A percentile compares a stretch with the other conserved stretches of the same genome.
Evolutionary conservation across 1,284 basidiomycete species (phyloP).

Genomic region (Trametes polyzona): DNA sequence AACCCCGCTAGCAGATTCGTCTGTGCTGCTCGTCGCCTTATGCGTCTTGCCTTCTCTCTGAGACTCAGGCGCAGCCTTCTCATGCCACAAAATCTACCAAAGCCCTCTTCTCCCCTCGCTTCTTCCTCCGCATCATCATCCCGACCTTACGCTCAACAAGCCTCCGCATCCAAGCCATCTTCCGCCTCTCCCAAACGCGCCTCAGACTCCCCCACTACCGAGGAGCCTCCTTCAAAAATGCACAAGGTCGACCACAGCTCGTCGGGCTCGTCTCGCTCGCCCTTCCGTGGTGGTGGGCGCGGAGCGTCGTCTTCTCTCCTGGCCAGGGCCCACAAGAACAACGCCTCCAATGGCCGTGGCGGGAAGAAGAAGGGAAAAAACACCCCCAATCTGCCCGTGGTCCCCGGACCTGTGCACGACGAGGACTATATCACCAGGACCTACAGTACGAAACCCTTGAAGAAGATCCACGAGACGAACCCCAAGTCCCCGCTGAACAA

Average conservation of each 20-base stretch:
- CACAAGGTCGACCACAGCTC: slow-evolving; percentile 26
- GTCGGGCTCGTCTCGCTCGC: slow-evolving; percentile 20
- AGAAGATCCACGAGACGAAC: slow-evolving; percentile 40
- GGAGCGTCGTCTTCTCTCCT: slow-evolving; percentile 25
- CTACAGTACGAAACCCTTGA: slow-evolving; percentile 35
- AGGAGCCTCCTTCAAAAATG: slow-evolving; percentile 29
- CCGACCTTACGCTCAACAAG: slow-evolving; percentile 26
- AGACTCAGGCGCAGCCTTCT: slow-evolving; percentile 56
- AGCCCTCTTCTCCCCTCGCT: slow-evolving; percentile 30
- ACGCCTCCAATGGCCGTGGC: slow-evolving; percentile 15
- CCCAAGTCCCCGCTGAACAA: slow-evolving; percentile 53
- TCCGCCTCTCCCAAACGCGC: slow-evolving; percentile 23
- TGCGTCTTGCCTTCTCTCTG: slow-evolving; percentile 54
- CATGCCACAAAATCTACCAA: slow-evolving; percentile 55
- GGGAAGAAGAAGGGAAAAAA: slow-evolving; percentile 20
- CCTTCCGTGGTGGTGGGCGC: slow-evolving; percentile 19
- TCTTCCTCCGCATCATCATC: slow-evolving; percentile 33
- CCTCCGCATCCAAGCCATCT: slow-evolving; percentile 16
- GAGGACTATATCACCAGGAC: slow-evolving; percentile 34
- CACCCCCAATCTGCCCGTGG: slow-evolving; percentile 6
- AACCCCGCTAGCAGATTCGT: slow-evolving; percentile 14
- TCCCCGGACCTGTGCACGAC: slow-evolving; percentile 36
- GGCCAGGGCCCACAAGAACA: slow-evolving; percentile 25
- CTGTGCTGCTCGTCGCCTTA: slow-evolving; percentile 32
- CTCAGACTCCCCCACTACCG: slow-evolving; percentile 18